Evolutionary conservation across 208 protist genomes (phyloP).

Genomic region (Crithidia bombi): DNA sequence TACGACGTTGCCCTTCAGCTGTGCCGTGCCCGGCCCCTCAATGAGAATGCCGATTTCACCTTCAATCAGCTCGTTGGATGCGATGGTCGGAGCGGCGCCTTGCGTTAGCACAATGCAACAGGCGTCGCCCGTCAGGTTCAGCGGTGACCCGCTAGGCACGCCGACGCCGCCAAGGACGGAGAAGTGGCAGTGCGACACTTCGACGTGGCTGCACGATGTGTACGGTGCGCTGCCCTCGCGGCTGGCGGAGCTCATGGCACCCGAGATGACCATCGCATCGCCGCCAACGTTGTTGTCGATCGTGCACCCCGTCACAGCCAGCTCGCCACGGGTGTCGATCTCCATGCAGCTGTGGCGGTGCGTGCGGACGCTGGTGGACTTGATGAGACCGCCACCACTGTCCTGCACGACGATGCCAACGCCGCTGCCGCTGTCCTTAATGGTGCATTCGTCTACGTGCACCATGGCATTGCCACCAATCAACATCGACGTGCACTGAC

Average conservation of each 20-base stretch:
- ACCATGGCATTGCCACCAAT: conserved; percentile 56
- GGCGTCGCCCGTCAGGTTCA: conserved; percentile 30
- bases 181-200: conserved; percentile 62
- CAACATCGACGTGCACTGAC: conserved; percentile 68
- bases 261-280: conserved; percentile 60
- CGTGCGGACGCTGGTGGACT: conserved; percentile 57
- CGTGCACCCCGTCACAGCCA: conserved; percentile 59
- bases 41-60: conserved; percentile 83
- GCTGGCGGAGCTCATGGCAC: conserved; percentile 35
- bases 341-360: conserved; percentile 63
- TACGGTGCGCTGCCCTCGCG: conserved; percentile 23
- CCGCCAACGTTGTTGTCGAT: conserved; percentile 65
- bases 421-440: conserved; percentile 74
- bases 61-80: conserved; percentile 70
- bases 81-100: conserved; percentile 67
- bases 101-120: conserved; percentile 78
- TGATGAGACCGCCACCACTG: conserved; percentile 52
- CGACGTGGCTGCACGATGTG: conserved; percentile 56
- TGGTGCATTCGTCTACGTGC: conserved; percentile 64
- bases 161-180: conserved; percentile 43
- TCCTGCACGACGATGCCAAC: conserved; percentile 74
- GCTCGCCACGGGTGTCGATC: conserved; percentile 78
- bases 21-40: conserved; percentile 60
- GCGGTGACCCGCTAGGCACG: not conserved
- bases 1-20: conserved; percentile 75